Evolutionary conservation across 768 basidiomycete species (phyloP).

Genomic region (Leccinum ochraceum): DNA sequence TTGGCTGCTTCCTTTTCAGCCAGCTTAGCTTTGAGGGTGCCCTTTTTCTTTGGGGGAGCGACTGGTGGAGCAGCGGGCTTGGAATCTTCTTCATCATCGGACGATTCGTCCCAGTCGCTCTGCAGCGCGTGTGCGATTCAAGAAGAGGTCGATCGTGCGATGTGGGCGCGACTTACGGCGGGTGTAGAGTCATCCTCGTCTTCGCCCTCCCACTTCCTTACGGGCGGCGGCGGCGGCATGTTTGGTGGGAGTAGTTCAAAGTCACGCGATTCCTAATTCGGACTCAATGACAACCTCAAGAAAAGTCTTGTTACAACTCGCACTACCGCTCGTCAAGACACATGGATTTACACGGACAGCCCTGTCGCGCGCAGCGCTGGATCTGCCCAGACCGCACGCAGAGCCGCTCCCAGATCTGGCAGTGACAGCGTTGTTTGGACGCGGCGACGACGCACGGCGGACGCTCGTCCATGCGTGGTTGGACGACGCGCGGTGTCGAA

Average conservation of each 20-base stretch:
- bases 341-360: conserved; percentile 78
- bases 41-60: conserved; percentile 88
- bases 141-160: background rate
- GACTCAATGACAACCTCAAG: conserved; percentile 16
- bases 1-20: conserved; percentile 89
- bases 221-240: conserved; percentile 19
- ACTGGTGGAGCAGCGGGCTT: conserved; percentile 47
- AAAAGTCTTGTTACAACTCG: conserved; percentile 51
- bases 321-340: conserved; percentile 60
- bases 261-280: conserved; percentile 4
- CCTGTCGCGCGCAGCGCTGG: conserved; percentile 62
- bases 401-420: conserved; percentile 70
- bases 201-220: conserved; percentile 84
- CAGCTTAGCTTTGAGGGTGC: conserved; percentile 85
- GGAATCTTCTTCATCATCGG: conserved; percentile 68
- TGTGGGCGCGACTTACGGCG: conserved; percentile 52
- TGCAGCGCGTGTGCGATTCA: conserved; percentile 29
- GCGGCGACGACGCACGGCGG: conserved; percentile 62
- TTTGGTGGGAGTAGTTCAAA: background rate
- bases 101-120: conserved; percentile 96
- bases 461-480: conserved; percentile 75
- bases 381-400: conserved; percentile 48
- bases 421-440: conserved; percentile 72
- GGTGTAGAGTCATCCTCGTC: conserved; percentile 83
- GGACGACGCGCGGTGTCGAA: conserved; percentile 58